These are phyloP conservation scores for Elasticomyces elasticus DNA, from an alignment of 495 filamentous ascomycete genomes.

Conservation along the genomic window DNA sequence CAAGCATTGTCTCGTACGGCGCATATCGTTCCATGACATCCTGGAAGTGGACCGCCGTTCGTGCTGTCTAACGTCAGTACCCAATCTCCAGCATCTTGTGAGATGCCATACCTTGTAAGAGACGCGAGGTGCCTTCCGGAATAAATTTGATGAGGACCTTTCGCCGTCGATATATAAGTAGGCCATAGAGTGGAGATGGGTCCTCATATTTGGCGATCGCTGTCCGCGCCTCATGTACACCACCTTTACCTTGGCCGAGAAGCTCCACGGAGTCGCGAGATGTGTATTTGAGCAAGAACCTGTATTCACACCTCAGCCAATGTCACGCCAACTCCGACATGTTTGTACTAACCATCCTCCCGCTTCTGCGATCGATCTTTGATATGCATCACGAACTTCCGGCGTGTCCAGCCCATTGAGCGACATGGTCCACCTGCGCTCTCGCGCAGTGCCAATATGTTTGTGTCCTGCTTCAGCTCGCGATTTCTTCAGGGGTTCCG, in stretches of 20 bases:
- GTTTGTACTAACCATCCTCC: conserved; percentile 77
- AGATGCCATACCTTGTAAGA: conserved; percentile 65
- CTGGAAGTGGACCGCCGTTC: conserved; percentile 88
- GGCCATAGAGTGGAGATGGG: conserved; percentile 80
- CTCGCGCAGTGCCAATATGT: neutral
- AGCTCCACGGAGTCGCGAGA: conserved; percentile 82
- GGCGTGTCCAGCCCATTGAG: conserved; percentile 89
- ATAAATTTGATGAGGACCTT: conserved; percentile 89
- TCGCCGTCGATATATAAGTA: conserved; percentile 76
- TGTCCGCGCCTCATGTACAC: conserved; percentile 72
- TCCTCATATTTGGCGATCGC: conserved; percentile 70
- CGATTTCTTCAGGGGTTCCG: neutral
- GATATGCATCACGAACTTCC: conserved; percentile 74
- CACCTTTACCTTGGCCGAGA: conserved; percentile 65
- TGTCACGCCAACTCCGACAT: neutral
- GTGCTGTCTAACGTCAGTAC: conserved; percentile 47
- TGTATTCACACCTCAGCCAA: conserved; percentile 29
- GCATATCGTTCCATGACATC: conserved; percentile 75
- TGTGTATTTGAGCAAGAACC: conserved; percentile 89
- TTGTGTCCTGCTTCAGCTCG: neutral
- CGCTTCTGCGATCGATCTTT: conserved; percentile 65
- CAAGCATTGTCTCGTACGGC: conserved; percentile 75
- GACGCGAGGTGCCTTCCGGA: conserved; percentile 77
- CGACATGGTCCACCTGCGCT: conserved; percentile 54
- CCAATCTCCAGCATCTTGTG: neutral